These are phyloP conservation scores for Xylaria multiplex DNA, from an alignment of 2,329 filamentous ascomycete genomes.

Conservation along the genomic window DNA sequence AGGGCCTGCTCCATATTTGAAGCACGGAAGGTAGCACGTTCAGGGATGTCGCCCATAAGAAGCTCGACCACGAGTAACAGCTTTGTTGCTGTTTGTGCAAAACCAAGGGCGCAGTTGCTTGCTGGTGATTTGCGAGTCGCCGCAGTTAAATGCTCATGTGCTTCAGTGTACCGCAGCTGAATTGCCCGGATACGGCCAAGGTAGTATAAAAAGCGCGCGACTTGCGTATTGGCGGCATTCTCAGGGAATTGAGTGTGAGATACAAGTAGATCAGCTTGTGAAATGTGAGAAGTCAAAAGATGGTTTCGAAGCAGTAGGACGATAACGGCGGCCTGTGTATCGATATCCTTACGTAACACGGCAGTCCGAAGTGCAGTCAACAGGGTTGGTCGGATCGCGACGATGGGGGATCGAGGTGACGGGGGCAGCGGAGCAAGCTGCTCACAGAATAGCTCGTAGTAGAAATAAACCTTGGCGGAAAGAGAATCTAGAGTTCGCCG, in stretches of 20 bases:
- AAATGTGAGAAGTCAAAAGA: constrained; percentile 93
- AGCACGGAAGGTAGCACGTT: constrained; percentile 92
- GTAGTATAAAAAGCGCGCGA: constrained; percentile 97
- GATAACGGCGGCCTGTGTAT: constrained; percentile 96
- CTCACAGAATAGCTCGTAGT: constrained; percentile 96
- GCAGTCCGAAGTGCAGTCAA: constrained; percentile 90
- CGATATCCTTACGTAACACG: constrained; percentile 95
- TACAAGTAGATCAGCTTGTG: constrained; percentile 93
- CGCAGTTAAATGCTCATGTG: constrained; percentile 91
- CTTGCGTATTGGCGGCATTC: constrained; percentile 96
- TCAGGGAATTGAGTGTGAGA: constrained; percentile 95
- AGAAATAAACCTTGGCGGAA: constrained; percentile 96
- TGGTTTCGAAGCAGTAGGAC: constrained; percentile 96
- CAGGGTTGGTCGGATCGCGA: constrained; percentile 85
- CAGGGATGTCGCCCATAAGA: constrained; percentile 97
- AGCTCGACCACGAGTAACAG: constrained; percentile 96
- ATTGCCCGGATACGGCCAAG: constrained; percentile 95
- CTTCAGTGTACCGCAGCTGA: constrained; percentile 95
- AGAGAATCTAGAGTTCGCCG: constrained; percentile 93
- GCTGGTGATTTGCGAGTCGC: constrained; percentile 96
- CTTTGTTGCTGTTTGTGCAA: constrained; percentile 96
- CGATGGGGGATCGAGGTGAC: constrained; percentile 86
- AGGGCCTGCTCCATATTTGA: constrained; percentile 86
- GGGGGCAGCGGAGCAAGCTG: constrained; percentile 87
- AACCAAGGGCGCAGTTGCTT: constrained; percentile 87